Percentiles rank a stretch among this genome's conserved stretches.
phyloP scores from a whole-genome alignment of 2,329 filamentous ascomycete species.

The Mariannaea sp. region DNA sequence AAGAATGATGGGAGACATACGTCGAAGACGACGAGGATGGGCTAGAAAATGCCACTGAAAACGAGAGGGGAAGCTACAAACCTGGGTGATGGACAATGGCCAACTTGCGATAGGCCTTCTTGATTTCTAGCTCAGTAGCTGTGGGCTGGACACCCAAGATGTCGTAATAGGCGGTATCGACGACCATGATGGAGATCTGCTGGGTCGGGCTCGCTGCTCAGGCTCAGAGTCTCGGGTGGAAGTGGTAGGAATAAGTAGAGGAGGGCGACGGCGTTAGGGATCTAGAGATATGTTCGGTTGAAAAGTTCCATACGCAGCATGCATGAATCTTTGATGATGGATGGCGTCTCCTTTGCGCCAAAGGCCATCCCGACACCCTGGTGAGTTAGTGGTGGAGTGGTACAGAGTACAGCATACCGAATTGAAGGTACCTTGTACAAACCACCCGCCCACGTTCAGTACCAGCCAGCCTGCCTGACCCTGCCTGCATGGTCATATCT shows the following conservation, averaged over 20 bases:
- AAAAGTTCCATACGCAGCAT: too few relatives aligned
- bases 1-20: too few relatives aligned
- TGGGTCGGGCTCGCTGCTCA: conserved; percentile 15
- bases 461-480: too few relatives aligned
- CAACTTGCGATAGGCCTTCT: conserved; percentile 93
- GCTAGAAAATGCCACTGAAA: neutral
- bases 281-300: conserved; percentile 9
- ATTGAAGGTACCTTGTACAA: conserved; percentile 1
- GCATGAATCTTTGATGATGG: conserved; percentile 30
- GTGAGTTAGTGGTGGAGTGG: neutral
- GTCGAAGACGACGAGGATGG: too few relatives aligned
- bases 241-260: conserved; percentile 1
- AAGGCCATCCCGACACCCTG: conserved; percentile 1
- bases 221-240: conserved; percentile 7
- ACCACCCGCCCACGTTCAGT: neutral
- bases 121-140: conserved; percentile 90
- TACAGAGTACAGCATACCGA: too few relatives aligned
- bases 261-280: conserved; percentile 14
- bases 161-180: conserved; percentile 89
- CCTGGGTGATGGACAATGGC: conserved; percentile 93
- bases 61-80: conserved; percentile 44
- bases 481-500: too few relatives aligned
- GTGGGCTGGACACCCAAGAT: conserved; percentile 81
- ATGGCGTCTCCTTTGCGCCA: conserved; percentile 24
- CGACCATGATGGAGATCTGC: conserved; percentile 67